Percentiles rank a stretch among this genome's conserved stretches.
Evolutionary conservation across 805 yeast genomes (phyloP).

Genomic region (Kodamaea sagamina): DNA sequence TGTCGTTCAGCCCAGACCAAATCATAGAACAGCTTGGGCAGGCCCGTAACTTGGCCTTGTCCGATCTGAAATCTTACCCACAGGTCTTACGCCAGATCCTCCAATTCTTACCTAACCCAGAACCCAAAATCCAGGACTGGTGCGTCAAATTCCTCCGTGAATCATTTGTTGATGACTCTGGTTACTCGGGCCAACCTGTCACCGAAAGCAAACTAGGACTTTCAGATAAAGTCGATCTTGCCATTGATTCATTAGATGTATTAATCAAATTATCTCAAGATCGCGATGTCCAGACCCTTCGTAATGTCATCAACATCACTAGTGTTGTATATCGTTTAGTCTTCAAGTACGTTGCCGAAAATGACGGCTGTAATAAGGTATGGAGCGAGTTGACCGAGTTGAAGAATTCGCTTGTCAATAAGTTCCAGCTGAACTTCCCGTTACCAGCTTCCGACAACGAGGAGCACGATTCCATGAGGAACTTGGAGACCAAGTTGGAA

Average conservation of each 20-base stretch:
- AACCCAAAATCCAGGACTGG: conserved; percentile 40
- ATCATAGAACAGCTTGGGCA: conserved; percentile 36
- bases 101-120: conserved; percentile 38
- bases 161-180: conserved; percentile 28
- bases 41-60: conserved; percentile 38
- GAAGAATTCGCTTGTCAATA: conserved; percentile 57
- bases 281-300: conserved; percentile 33
- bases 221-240: conserved; percentile 39
- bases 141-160: conserved; percentile 41
- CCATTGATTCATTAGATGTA: conserved; percentile 41
- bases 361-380: conserved; percentile 43
- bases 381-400: conserved; percentile 62
- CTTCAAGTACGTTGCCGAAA: conserved; percentile 47
- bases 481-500: conserved; percentile 63
- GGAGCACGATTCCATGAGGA: conserved; percentile 52
- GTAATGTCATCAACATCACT: conserved; percentile 36
- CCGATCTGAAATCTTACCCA: conserved; percentile 34
- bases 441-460: conserved; percentile 46
- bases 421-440: conserved; percentile 62
- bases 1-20: conserved; percentile 17
- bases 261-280: conserved; percentile 30
- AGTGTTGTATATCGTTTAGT: conserved; percentile 46
- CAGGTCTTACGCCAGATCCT: conserved; percentile 47
- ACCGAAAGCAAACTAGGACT: conserved; percentile 14
- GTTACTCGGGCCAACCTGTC: conserved; percentile 19